Base-by-base conservation (phyloP, 148 eudicot genomes). In the Vaccinium darrowii region DNA sequence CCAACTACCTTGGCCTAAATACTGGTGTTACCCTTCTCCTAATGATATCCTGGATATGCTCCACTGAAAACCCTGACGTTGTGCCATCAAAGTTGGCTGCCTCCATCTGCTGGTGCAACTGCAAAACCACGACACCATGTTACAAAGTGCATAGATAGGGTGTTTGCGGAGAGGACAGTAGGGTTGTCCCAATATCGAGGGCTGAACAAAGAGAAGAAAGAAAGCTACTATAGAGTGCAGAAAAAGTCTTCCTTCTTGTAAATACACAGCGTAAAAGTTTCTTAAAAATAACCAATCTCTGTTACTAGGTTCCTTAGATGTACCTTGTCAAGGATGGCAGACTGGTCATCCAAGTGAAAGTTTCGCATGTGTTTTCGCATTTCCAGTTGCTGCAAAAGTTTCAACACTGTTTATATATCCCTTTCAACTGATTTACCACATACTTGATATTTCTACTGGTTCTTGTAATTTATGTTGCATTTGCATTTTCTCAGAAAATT, bases 301-400 rank as follows among this genome's bases (percentile, higher is more conserved):
- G 3, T 67, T 13, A 1, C 9, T 5, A 2, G 3, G 11, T 50
- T 43, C 0, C 6, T 43, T 43, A 43, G 33, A 30, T 54, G 33
- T 81, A 95, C 98, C 95, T 96, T 94, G 83, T 93, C 93, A 60
- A 96, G 92, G 86, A 96, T 88, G 67, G 92, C 86, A 77, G 96
- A 96, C 76, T 96, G 98, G 73, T 96, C 98, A 82, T 93, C 96
- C 71, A 87, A 36, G 71, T 85, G 86, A 87, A 89, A 94, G 76
- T 91, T 91, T 77, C 99, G 98, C 95, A 96, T 93, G 83, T 90
- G 88, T 87, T 92, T 89, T 54, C 94, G 88, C 98, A 94, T 96
- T 85, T 94, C 94, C 85, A 94, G 85, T 92, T 96, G 99, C 99
- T 94, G 98, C 84, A 84, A 88, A 78, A 82, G 60, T 52, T 51